These are phyloP conservation scores for Fusarium sororula DNA, from an alignment of 2,329 filamentous ascomycete species.

Conservation along the genomic window DNA sequence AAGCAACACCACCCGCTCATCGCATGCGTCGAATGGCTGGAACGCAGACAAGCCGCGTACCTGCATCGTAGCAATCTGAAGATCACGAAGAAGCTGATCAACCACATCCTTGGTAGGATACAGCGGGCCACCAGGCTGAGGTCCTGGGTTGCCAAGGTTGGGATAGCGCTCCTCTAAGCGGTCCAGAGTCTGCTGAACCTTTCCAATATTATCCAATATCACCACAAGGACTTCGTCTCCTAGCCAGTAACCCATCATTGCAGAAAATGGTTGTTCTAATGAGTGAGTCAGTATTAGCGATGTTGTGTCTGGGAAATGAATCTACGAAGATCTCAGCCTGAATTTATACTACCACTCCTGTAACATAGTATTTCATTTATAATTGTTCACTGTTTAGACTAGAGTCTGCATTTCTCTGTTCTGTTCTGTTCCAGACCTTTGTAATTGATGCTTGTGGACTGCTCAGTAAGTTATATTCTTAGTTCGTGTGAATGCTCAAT, in stretches of 20 bases:
- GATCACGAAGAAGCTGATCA: not conserved
- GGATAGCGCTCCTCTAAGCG: not conserved
- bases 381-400: too few relatives aligned
- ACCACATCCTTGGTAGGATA: not conserved
- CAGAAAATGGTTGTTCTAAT: not conserved
- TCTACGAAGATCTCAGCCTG: too few relatives aligned
- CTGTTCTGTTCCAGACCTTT: too few relatives aligned
- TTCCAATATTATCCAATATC: not conserved
- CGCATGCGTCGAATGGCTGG: not conserved
- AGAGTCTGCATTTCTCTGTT: not conserved
- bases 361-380: too few relatives aligned
- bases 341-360: not conserved
- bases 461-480: not conserved
- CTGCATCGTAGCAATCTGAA: not conserved
- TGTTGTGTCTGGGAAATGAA: not conserved
- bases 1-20: not conserved
- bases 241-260: not conserved
- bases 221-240: not conserved
- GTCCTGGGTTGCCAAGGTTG: too few relatives aligned
- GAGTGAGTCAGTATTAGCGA: not conserved
- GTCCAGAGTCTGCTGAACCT: not conserved
- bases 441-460: too few relatives aligned
- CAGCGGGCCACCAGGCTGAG: not conserved
- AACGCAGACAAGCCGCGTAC: not conserved
- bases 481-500: too few relatives aligned